Evolutionary conservation across 2,329 filamentous ascomycete genomes (phyloP).

Genomic region (Phoma sp.): DNA sequence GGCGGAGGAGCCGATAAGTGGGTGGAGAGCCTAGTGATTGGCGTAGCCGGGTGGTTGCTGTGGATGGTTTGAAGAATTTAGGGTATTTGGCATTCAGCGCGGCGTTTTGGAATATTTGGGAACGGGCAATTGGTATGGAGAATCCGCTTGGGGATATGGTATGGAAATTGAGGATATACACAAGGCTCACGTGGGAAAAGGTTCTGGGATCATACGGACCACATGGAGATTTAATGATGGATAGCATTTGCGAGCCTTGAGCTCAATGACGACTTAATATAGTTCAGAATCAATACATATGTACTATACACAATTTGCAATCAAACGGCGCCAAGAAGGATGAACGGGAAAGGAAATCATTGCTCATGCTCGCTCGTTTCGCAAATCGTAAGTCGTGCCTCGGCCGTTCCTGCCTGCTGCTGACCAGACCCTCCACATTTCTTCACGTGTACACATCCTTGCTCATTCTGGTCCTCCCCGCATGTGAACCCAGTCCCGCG

Average conservation of each 20-base stretch:
- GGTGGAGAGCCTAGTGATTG: slow-evolving; percentile 35
- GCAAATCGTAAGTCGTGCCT: neutral
- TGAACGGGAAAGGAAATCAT: neutral
- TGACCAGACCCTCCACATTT: neutral
- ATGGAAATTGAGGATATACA: neutral
- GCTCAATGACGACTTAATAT: neutral
- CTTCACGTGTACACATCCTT: slow-evolving; percentile 1
- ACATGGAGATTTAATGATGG: neutral
- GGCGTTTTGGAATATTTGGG: slow-evolving; percentile 3
- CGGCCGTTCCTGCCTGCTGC: neutral
- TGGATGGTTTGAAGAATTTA: slow-evolving; percentile 30
- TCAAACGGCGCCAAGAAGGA: no score
- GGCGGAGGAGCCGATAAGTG: slow-evolving; percentile 30
- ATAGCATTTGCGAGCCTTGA: neutral
- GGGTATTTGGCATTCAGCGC: slow-evolving; percentile 8
- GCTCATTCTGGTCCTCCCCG: neutral
- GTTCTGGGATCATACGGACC: neutral
- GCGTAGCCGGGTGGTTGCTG: slow-evolving; percentile 37
- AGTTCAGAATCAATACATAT: neutral
- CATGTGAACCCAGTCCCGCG: neutral
- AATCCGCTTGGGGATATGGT: neutral
- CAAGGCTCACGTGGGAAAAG: neutral
- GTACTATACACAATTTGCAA: neutral
- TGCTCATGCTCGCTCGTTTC: neutral
- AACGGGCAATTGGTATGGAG: neutral